These are phyloP conservation scores for Syzygium jambos DNA, from an alignment of 345 rosid species.

Conservation along the genomic window DNA sequence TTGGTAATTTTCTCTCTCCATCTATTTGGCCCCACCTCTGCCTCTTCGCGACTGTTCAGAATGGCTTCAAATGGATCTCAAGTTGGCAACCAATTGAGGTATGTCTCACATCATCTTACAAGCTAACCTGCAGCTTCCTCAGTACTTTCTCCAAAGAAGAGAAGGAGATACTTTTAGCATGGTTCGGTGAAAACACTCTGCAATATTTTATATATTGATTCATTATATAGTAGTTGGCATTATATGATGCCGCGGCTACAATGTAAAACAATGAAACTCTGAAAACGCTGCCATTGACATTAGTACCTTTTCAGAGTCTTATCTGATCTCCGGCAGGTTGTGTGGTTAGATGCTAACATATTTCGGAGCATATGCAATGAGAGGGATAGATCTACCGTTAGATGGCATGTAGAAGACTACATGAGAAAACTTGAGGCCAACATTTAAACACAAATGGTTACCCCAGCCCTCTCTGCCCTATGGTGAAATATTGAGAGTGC, in stretches of 20 bases:
- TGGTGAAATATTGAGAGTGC: neutral
- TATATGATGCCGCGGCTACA: neutral
- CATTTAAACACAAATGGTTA: neutral
- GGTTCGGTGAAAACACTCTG: neutral
- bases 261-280: neutral
- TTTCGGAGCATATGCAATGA: neutral
- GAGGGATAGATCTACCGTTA: neutral
- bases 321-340: neutral
- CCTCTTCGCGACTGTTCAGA: constrained; percentile 20
- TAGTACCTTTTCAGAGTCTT: neutral
- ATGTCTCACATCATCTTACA: neutral
- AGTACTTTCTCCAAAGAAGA: neutral
- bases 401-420: neutral
- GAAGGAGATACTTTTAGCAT: neutral
- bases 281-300: neutral
- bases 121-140: neutral
- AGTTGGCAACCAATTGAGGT: constrained; percentile 81
- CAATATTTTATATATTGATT: neutral
- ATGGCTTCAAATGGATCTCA: constrained; percentile 44
- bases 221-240: neutral
- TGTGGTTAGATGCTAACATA: neutral
- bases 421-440: neutral
- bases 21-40: neutral
- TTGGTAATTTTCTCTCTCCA: neutral
- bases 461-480: neutral